Base-by-base conservation (phyloP, 768 basidiomycete genomes). In the Xerocomus potaroensis region DNA sequence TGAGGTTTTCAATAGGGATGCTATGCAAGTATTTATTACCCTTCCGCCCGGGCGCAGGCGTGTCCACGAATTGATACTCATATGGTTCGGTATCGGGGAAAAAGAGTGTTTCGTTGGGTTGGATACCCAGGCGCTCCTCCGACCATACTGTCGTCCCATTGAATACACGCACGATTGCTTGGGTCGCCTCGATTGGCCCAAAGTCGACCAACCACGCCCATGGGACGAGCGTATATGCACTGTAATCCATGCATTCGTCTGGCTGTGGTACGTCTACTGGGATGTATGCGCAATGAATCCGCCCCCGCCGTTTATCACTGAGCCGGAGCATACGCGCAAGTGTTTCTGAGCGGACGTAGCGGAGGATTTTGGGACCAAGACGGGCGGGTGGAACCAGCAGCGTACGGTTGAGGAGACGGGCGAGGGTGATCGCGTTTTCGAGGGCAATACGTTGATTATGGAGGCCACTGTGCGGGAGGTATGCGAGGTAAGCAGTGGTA, bases 371-470 rank as follows among this genome's bases (percentile, higher is more conserved):
- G 34, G 55, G 63, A 31, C 87, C 85, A 6, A 90, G 76, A 31
- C 81, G 79, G 23, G 84, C 71, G 10, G 84, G 84, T n/a, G 90
- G 88, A 26, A 90, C 69, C 52, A 91, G 77, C 26, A 91, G 72
- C 10, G 87, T 92, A 49, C 87, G 83, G 67, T 84, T 82, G 49
- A 89, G 76, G 24, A 84, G 61, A 49, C 67, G 71, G 2, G 88
- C 74, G 41, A 91, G 75, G n/a, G 83, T 71, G 16, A 91, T 74
- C 3, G 87, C 90, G 57, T 92, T 92, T 67, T 91, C 87, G 50
- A 92, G 76, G 15, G 87, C 83, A 53, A 92, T 89, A 27, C 88
- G 82, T 67, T 91, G 87, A 63, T 89, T 91, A 65, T 91, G 87
- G 54, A 87, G 84, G 3, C 87, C 86, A 51, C 85, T 87, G 61